Evolutionary conservation across 805 yeast genomes (phyloP).

Genomic region (Tetrapisispora taiwanensis): DNA sequence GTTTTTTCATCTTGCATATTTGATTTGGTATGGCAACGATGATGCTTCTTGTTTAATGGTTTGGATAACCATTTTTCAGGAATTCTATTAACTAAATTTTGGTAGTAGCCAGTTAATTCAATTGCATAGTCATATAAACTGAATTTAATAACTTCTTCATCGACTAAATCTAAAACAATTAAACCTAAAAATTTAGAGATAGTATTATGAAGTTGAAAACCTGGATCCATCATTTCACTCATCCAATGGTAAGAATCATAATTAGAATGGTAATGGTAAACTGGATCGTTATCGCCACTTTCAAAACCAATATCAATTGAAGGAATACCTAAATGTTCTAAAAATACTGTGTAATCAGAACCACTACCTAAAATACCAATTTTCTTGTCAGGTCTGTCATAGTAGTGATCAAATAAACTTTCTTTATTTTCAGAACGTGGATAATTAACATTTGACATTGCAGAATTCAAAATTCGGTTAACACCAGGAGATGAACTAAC

Average conservation of each 20-base stretch:
- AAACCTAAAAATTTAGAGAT: conserved; percentile 46
- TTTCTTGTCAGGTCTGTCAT: conserved; percentile 8
- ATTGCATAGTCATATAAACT: conserved; percentile 32
- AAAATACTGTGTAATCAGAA: conserved; percentile 55
- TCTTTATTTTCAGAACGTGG: conserved; percentile 29
- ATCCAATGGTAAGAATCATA: conserved; percentile 69
- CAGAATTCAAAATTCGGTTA: conserved; percentile 35
- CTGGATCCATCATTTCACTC: conserved; percentile 52
- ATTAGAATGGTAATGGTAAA: conserved; percentile 68
- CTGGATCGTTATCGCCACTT: conserved; percentile 38
- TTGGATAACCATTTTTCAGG: conserved; percentile 31
- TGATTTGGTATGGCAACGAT: not conserved
- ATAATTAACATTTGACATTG: conserved; percentile 37
- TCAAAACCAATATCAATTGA: conserved; percentile 52
- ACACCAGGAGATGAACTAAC: conserved; percentile 51
- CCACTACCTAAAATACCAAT: conserved; percentile 56
- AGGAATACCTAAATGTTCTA: conserved; percentile 51
- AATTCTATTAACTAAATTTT: conserved; percentile 28
- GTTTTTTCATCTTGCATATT: not conserved
- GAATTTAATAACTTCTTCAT: conserved; percentile 34
- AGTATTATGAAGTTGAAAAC: conserved; percentile 47
- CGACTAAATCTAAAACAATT: conserved; percentile 39
- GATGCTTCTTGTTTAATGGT: not conserved
- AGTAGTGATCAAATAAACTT: conserved; percentile 31
- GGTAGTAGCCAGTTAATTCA: conserved; percentile 31